phyloP scores from a whole-genome alignment of 2,329 filamentous ascomycete species.

The Aspergillus udagawae region DNA sequence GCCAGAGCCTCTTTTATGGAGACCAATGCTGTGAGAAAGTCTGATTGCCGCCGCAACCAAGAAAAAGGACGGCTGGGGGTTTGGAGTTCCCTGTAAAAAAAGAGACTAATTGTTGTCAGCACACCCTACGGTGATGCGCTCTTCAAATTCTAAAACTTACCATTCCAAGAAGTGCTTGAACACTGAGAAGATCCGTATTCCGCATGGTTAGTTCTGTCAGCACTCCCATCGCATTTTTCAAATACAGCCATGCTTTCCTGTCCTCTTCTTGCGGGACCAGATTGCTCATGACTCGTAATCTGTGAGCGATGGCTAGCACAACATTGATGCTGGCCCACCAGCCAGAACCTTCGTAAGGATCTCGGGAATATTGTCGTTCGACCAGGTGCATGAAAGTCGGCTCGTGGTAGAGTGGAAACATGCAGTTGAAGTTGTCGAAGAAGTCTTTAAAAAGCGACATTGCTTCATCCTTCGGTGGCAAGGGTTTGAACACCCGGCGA shows the following conservation, averaged over 20 bases:
- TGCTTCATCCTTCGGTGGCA: slow-evolving; percentile 84
- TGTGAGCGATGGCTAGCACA: slow-evolving; percentile 85
- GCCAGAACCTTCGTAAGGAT: slow-evolving; percentile 90
- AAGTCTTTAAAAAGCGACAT: slow-evolving; percentile 86
- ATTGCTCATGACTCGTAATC: slow-evolving; percentile 92
- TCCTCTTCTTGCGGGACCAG: slow-evolving; percentile 87
- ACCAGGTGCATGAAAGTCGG: slow-evolving; percentile 98
- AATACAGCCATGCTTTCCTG: slow-evolving; percentile 87
- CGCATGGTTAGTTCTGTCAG: slow-evolving; percentile 91
- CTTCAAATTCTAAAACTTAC: slow-evolving; percentile 33
- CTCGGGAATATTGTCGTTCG: slow-evolving; percentile 84
- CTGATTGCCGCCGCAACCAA: slow-evolving; percentile 87
- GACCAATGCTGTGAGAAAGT: slow-evolving; percentile 85
- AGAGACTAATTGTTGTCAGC: slow-evolving; percentile 53
- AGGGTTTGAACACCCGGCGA: slow-evolving; percentile 73
- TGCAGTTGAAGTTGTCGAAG: slow-evolving; percentile 98
- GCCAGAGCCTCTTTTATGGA: slow-evolving; percentile 87
- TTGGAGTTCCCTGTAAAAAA: slow-evolving; percentile 94
- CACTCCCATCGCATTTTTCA: slow-evolving; percentile 95
- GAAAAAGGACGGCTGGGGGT: slow-evolving; percentile 90
- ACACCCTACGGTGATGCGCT: background rate
- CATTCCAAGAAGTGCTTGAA: slow-evolving; percentile 92
- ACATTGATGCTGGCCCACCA: slow-evolving; percentile 99
- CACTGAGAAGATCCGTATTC: slow-evolving; percentile 90
- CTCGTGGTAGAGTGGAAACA: slow-evolving; percentile 96